Evolutionary conservation across 78 protist species (phyloP), one percentile per base, ranked within the genome.

Genomic region (Dictyostelium capitatum): DNA sequence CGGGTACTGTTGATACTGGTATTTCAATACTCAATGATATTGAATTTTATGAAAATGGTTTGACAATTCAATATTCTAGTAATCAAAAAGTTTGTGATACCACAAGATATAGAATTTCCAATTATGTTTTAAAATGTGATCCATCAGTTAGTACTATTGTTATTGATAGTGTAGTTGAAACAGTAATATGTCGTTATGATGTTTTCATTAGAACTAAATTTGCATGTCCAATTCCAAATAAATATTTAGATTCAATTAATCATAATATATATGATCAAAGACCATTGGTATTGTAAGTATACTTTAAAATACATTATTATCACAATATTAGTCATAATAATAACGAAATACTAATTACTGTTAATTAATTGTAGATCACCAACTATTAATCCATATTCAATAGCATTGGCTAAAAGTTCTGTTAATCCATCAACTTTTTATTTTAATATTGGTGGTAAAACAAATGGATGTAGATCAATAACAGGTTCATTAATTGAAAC

Each of bases 201-300:
- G 25, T 69, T 69, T 0, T 1, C 11, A 37, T 69, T 20, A 6
- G 1, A 9, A 69, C 77, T 15, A 69, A 37, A 69, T 32, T 17
- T 19, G 77, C 77, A 25, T 69, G 77, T 69, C 77, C 77, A 69
- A 32, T 69, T 69, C 25, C 25, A 19, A 19, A 15, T 41, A 37
- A 23, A 62, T 23, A 62, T 37, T 12, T 62, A 20, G n/a, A 25
- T 25, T 19, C 43, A 25, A 17, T 30, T 62, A 62, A 62, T 62
- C 70, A 62, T 4, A 37, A 37, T 2, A 3, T 37, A 2, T 62
- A 62, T 62, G 70, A 62, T 62, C 28, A 25, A 4, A 62, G 70
- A 62, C 17, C 32, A 6, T 25, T 62, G 12, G 12, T 11, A 62
- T 62, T 62, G 70, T 62, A 62, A 23, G 70, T 25, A 56, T 3